Evolutionary conservation across 352 stramenopile species (phyloP).

Genomic region (Pythium plurisporium): DNA sequence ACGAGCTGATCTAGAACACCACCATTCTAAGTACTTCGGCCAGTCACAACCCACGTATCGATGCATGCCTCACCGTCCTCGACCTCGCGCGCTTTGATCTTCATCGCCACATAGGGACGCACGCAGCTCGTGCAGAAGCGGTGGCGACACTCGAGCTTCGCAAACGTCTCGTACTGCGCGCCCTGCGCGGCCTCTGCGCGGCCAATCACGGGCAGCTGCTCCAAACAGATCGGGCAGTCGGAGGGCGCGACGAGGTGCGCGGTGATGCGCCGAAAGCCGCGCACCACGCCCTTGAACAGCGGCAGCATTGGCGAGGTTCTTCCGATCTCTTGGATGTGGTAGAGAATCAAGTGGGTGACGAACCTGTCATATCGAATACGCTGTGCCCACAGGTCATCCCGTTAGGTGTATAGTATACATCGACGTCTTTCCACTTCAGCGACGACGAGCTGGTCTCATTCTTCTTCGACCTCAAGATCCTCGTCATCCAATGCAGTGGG

Average conservation of each 20-base stretch:
- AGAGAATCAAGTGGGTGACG: background rate
- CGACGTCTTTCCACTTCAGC: too few species aligned
- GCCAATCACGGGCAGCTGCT: conserved; percentile 41
- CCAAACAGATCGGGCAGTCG: conserved; percentile 57
- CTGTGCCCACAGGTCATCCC: background rate
- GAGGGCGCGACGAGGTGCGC: conserved; percentile 37
- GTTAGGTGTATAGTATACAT: background rate
- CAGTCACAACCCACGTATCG: background rate
- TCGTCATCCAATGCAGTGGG: conserved; percentile 13
- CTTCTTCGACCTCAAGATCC: background rate
- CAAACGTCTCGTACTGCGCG: conserved; percentile 22
- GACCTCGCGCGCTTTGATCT: conserved; percentile 20
- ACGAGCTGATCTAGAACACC: conserved; percentile 70
- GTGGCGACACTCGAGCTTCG: background rate
- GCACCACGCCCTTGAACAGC: conserved; percentile 43
- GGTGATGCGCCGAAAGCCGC: conserved; percentile 43
- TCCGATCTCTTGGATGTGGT: background rate
- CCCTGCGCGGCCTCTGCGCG: conserved; percentile 28
- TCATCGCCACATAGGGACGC: conserved; percentile 22
- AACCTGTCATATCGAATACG: background rate
- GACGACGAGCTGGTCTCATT: too few species aligned
- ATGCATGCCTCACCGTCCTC: conserved; percentile 67
- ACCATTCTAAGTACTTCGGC: too few species aligned
- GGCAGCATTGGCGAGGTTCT: conserved; percentile 12
- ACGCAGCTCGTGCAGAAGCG: background rate